Percentiles rank a stretch among this genome's conserved stretches.
Conservation (phyloP, 371 early-diverging fungal species). For the Umbelopsis sp. region DNA sequence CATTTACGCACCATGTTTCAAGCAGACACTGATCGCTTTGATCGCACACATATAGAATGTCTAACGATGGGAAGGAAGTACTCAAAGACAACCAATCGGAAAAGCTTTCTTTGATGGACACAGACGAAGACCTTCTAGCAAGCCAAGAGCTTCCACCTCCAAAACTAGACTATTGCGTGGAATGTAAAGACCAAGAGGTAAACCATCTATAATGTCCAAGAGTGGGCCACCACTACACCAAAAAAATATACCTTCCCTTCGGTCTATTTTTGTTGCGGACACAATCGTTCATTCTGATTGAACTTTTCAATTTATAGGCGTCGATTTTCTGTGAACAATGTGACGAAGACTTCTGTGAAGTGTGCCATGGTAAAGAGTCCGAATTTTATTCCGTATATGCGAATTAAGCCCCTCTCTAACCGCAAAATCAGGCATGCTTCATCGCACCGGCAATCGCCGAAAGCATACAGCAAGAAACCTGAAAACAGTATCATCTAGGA, state of each 20-base stretch:
- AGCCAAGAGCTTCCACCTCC: slow-evolving; percentile 32
- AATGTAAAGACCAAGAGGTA: slow-evolving; percentile 84
- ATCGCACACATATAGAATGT: no score
- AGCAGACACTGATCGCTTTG: no score
- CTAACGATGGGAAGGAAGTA: not conserved
- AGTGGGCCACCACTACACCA: not conserved
- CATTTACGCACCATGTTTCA: no score
- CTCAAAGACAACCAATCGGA: slow-evolving; percentile 46
- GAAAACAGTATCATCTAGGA: not conserved
- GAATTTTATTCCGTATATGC: no score
- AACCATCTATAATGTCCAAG: not conserved
- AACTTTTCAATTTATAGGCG: slow-evolving; percentile 37
- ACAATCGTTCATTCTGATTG: no score
- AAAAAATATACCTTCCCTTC: slow-evolving; percentile 3
- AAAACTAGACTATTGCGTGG: slow-evolving; percentile 79
- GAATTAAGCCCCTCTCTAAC: no score
- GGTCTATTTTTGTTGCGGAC: no score
- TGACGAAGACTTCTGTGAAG: slow-evolving; percentile 87
- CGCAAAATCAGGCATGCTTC: slow-evolving; percentile 63
- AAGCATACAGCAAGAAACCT: slow-evolving; percentile 55
- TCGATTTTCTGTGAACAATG: slow-evolving; percentile 74
- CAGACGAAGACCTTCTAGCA: slow-evolving; percentile 34
- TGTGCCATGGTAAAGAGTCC: slow-evolving; percentile 69
- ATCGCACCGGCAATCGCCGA: slow-evolving; percentile 83
- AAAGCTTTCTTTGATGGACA: slow-evolving; percentile 52